These are phyloP conservation scores for Eimeria necatrix DNA, from an alignment of 169 alveolate species.

Conservation along the genomic window DNA sequence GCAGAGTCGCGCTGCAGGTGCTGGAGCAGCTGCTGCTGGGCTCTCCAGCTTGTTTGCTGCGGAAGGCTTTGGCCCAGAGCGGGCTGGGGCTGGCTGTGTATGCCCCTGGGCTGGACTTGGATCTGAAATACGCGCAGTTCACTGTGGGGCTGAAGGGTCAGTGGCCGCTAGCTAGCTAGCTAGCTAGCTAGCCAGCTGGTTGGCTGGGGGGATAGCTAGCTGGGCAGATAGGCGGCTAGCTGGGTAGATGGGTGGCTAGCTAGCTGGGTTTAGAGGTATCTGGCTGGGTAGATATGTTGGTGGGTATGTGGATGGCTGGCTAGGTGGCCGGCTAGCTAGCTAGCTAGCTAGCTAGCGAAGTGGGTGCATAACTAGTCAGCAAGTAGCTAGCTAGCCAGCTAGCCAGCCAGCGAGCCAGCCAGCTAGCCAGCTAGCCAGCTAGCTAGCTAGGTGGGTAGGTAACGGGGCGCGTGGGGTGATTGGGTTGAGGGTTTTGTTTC, in stretches of 20 bases:
- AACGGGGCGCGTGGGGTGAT: too few relatives aligned
- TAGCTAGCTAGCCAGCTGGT: too few relatives aligned
- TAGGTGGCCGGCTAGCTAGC: neutral
- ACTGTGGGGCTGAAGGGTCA: conserved; percentile 81
- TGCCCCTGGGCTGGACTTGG: conserved; percentile 20
- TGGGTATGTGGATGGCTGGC: too few relatives aligned
- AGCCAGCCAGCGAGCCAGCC: too few relatives aligned
- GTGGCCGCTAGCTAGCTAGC: neutral
- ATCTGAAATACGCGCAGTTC: conserved; percentile 60
- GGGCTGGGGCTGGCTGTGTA: conserved; percentile 62
- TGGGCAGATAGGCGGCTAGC: neutral
- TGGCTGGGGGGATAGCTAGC: neutral
- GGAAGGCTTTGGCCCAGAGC: conserved; percentile 69
- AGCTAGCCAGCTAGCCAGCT: too few relatives aligned
- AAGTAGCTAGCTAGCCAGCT: too few relatives aligned
- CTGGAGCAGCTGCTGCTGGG: conserved; percentile 75
- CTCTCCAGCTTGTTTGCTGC: conserved; percentile 66
- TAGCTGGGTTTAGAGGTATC: too few relatives aligned
- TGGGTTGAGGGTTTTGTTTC: neutral
- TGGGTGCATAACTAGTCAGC: too few relatives aligned
- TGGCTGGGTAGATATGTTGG: too few relatives aligned
- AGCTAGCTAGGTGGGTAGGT: too few relatives aligned
- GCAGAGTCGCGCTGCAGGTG: conserved; percentile 1
- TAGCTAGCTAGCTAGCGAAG: neutral
- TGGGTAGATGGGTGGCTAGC: neutral